A percentile compares a stretch with the other conserved stretches of the same genome.
Evolutionary conservation across 805 yeast species (phyloP).

Genomic region (Myxozyma geophila): DNA sequence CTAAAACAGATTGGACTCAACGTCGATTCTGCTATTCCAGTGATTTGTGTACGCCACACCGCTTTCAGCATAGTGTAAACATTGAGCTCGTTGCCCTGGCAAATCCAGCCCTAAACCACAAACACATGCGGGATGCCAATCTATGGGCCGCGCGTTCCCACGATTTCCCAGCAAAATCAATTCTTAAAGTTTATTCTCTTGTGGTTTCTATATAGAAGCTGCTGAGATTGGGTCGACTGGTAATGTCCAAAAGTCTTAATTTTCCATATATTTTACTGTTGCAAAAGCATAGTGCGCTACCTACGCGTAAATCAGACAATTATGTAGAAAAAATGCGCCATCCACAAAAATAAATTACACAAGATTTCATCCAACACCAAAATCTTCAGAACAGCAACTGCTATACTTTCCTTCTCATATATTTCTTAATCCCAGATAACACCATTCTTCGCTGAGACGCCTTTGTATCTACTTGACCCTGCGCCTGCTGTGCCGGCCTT

Average conservation of each 20-base stretch:
- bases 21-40: neutral
- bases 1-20: neutral
- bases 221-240: neutral
- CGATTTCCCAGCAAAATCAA: neutral
- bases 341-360: too few species aligned
- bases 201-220: neutral
- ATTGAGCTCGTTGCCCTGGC: conserved; percentile 15
- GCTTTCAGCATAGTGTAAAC: neutral
- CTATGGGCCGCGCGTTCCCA: neutral
- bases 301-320: neutral
- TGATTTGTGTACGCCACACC: conserved; percentile 3
- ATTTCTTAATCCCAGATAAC: conserved; percentile 8
- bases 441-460: conserved; percentile 17
- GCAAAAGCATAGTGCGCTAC: neutral
- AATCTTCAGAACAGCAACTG: too few species aligned
- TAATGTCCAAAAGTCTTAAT: too few species aligned
- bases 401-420: neutral
- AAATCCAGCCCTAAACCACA: neutral
- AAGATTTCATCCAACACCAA: too few species aligned
- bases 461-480: conserved; percentile 6
- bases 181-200: neutral
- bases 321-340: neutral
- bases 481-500: neutral
- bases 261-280: neutral
- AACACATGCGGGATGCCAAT: neutral